Conservation (phyloP, 176 grass and related monocot species). For the Oryza meridionalis region DNA sequence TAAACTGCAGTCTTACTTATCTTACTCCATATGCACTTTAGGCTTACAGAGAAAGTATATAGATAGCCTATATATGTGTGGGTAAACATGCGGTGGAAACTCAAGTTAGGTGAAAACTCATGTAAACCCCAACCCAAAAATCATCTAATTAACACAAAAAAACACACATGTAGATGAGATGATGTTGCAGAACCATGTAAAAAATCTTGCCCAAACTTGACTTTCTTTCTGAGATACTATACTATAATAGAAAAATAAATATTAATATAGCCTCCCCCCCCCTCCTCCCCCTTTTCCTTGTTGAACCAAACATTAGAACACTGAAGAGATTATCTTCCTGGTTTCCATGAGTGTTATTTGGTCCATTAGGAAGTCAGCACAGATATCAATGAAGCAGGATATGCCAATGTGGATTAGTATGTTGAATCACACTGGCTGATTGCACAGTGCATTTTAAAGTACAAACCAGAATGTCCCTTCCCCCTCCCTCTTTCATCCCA, state of each 20-base stretch:
- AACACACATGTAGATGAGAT: no score
- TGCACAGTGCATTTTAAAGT: slow-evolving; percentile 26
- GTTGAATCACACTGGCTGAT: not conserved
- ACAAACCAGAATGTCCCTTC: not conserved
- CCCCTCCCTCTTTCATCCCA: not conserved
- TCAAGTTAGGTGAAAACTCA: no score
- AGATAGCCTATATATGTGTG: not conserved
- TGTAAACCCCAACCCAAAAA: no score
- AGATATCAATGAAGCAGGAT: slow-evolving; percentile 12
- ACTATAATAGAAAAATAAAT: no score
- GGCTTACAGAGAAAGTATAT: not conserved
- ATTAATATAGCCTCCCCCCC: no score
- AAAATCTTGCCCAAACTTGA: no score
- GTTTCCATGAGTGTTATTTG: not conserved
- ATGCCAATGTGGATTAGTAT: slow-evolving; percentile 13
- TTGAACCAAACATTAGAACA: not conserved
- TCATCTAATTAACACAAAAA: no score
- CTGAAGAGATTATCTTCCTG: not conserved
- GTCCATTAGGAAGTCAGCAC: not conserved
- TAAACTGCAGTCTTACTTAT: slow-evolving; percentile 17
- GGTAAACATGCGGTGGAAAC: no score
- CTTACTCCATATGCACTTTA: not conserved
- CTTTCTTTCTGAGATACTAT: no score
- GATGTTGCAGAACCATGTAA: no score
- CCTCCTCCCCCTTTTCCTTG: not conserved